Base-by-base conservation (phyloP, 306 rosid species). In the Oxytropis ochrocephala region DNA sequence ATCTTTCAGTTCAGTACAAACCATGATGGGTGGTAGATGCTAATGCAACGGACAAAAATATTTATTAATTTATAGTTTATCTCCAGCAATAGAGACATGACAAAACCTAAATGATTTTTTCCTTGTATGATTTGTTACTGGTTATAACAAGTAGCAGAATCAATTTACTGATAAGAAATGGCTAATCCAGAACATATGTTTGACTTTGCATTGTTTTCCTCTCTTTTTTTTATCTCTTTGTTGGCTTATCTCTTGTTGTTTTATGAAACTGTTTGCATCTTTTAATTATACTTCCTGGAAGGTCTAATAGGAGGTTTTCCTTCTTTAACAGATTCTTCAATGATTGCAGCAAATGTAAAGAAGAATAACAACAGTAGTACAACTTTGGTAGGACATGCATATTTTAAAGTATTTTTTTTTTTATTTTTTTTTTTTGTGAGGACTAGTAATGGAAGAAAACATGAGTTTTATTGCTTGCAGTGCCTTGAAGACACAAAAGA, bases 401-500 rank as follows among this genome's bases (percentile, higher is more conserved):
- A 33, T 35, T 9, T 67, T 17, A 8, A 43, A 4, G 3, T 8
- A 2, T 11, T 36, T 5, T 41, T 0, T 24, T 3, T 7, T 27
- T 18, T 16, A 14, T 27, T 42, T 18, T 14, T 9, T 10, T 55
- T 59, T 64, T 19, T 2, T 63, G 18, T 30, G 4, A 54, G 30
- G 68, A 17, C 30, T 67, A 17, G 2, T 33, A 39, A 43, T 46
- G 29, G 7, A 29, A 50, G 14, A 59, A 77, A 63, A 7, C 14
- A 9, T 21, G 13, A 30, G 30, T 60, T 59, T 36, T 52, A 16
- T 35, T 71, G 61, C 19, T n/a, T 72, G 67, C 78, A 88, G 96
- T 54, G 79, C 66, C 75, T 69, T 44, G 96, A 82, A 55, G 90
- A 79, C 56, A 78, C 80, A 4, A 86, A 82, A 78, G 83, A 85